Base-by-base conservation (phyloP, 352 stramenopile species). In the Phytophthora macrochlamydospora region DNA sequence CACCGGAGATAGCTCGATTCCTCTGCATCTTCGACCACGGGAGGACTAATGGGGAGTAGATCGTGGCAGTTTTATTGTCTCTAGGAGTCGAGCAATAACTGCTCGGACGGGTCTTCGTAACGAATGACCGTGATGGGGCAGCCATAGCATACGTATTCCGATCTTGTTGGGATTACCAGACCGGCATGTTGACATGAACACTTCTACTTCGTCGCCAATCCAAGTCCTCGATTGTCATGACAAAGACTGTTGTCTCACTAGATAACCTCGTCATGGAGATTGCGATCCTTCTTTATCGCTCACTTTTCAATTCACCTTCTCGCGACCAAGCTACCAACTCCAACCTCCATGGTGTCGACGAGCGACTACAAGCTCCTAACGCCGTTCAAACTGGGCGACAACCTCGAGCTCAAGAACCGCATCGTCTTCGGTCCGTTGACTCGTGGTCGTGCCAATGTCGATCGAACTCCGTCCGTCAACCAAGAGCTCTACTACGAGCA, bases 1-100 rank as follows among this genome's bases (percentile, higher is more conserved):
- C 63, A 75, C 62, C 62, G n/a, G 67, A 75, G 37, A 71, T 74
- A 8, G 33, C 56, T 46, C 61, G 59, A 45, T 13, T 48, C 9
- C 63, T 64, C 35, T 78, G 65, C 67, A 79, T 79, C 38, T 33
- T 24, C 18, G 18, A 24, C 18, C 18, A 24, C 18, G 18, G 0
- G 18, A 24, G 18, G 18, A 24, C 18, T 24, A 24, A 24, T 24
- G 18, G 18, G 18, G 18, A 24, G 18, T 24, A 24, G 18, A 24
- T 24, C 18, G 18, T 24, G 18, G 18, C 18, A 24, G 18, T 24
- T 24, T 24, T 24, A 24, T 24, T 24, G 18, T 24, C 18, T 24
- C 18, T 24, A 24, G 18, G 18, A 24, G 18, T 24, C 18, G 18
- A 24, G 11, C 43, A 12, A 49, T 49, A 29, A 29, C 14, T 49